Base-by-base conservation (phyloP, 2,329 filamentous ascomycete species). In the Nemania sp. region DNA sequence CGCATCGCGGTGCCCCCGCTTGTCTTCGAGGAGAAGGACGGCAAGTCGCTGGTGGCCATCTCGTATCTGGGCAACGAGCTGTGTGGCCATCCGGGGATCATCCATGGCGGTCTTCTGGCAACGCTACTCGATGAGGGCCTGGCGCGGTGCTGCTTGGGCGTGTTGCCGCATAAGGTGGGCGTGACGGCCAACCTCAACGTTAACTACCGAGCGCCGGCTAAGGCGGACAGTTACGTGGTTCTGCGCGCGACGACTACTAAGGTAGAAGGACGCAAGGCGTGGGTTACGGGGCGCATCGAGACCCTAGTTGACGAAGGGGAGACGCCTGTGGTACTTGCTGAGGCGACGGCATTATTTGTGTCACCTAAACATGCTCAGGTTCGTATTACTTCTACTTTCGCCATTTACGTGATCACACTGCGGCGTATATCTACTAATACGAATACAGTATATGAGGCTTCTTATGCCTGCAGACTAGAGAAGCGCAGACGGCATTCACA, bases 211-310 rank as follows among this genome's bases (percentile, higher is more conserved):
- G 89, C 89, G 69, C 96, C 96, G 4, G 91, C 92, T 52, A 89
- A 87, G 74, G 93, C 94, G 5, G 88, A 89, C 24, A 87, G 88
- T 68, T 96, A 92, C 77, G 83, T 97, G 32, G 93, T 97, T 51
- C 82, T 99, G 66, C 86, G 88, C 69, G 94, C 93, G 3, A 88
- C 89, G 77, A 97, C 94, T 22, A 90, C 88, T 10, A 94, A 92
- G 82, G 92, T 95, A 1, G 94, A 98, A 77, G 95, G 96, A 0
- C 87, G 96, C 70, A 98, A 98, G 83, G 95, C 94, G 13, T 98
- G 93, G 93, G 93, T 98, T 0, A 91, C 92, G 81, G 96, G 93
- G 1, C 88, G 89, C 73, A 90, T 98, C 74, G 94, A 97, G 86
- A 90, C 93, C 63, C 81, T 98, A 68, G 87, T 85, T 27, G 83